phyloP scores from a whole-genome alignment of 148 eudicot genomes.

The Spergularia bocconei region DNA sequence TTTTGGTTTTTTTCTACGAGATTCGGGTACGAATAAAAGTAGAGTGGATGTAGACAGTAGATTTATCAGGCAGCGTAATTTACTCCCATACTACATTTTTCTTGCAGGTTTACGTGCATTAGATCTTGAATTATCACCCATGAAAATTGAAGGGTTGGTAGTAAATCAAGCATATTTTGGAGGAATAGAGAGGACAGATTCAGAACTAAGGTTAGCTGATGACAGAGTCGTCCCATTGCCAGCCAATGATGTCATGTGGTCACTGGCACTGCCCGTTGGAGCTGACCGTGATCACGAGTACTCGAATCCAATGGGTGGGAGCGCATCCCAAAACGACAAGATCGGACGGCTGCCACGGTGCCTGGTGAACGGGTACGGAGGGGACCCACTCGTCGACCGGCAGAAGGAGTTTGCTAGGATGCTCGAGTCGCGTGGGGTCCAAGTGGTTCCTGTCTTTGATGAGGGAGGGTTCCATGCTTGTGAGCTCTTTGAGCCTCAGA shows the following conservation, averaged over 20 bases:
- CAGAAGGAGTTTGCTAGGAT: slow-evolving; percentile 59
- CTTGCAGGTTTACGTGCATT: slow-evolving; percentile 44
- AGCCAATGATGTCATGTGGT: slow-evolving; percentile 57
- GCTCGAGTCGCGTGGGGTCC: slow-evolving; percentile 61
- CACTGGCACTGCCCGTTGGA: slow-evolving; percentile 58
- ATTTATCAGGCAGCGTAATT: background rate
- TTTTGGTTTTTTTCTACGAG: too few species aligned
- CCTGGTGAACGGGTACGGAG: slow-evolving; percentile 53
- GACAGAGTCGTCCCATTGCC: slow-evolving; percentile 48
- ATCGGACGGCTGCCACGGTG: slow-evolving; percentile 66
- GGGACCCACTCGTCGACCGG: slow-evolving; percentile 72
- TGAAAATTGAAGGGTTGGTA: slow-evolving; percentile 74
- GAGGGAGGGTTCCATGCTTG: slow-evolving; percentile 68
- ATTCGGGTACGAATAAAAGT: too few species aligned
- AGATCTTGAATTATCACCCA: slow-evolving; percentile 52
- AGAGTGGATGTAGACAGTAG: too few species aligned
- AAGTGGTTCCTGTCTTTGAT: slow-evolving; percentile 39
- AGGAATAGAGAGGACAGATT: slow-evolving; percentile 44
- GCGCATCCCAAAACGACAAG: slow-evolving; percentile 30
- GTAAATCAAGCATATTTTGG: slow-evolving; percentile 80
- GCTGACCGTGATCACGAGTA: slow-evolving; percentile 65
- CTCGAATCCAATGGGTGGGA: slow-evolving; percentile 41
- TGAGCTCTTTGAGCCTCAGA: slow-evolving; percentile 51
- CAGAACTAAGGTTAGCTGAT: slow-evolving; percentile 37
- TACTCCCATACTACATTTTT: background rate